Evolutionary conservation across 371 early-diverging fungal genomes (phyloP), one percentile per base, ranked within the genome.

Genomic region (Mortierella polycephala): DNA sequence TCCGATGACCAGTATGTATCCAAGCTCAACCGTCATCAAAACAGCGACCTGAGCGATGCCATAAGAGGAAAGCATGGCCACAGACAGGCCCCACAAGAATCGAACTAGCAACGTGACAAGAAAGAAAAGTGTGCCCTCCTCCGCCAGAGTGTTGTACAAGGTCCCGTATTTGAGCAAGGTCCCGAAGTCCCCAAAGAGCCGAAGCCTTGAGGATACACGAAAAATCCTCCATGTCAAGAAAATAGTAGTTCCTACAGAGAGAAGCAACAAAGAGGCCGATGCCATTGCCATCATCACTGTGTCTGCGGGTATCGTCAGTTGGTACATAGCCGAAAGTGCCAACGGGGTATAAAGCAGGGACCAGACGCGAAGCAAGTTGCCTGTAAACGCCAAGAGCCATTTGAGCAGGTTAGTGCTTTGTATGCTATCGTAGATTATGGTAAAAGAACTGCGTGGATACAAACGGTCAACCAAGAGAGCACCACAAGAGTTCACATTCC

Each of bases 101-200:
- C 80, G 80, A 14, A 46, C 70, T 40, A 79, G 46, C 10, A 88
- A 70, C 3, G 66, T 74, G 20, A 80, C 71, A 8, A 88, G 60
- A 54, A 86, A 87, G 64, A 87, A 86, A 14, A 82, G 72, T 16
- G 82, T 82, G 8, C 80, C 74, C 41, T 86, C 86, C 41, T 88
- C 87, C 0, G 84, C 83, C 41, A 83, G 82, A 3, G 81, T 81
- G 69, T 86, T 87, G 76, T 88, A 88, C 1, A 88, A 62, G 0
- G 85, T 74, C 5, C 87, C 87, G 39, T 82, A 86, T 12, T 85
- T 84, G 50, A 86, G 80, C 8, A 88, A 64, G 1, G 84, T 61
- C 1, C 81, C 82, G 10, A 83, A 56, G 57, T 87, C 87, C 2
- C 85, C 84, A 52, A 83, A 86, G 7, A 73, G 67, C 6, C 59